phyloP scores from a whole-genome alignment of 345 rosid species.

The Salix udensis region DNA sequence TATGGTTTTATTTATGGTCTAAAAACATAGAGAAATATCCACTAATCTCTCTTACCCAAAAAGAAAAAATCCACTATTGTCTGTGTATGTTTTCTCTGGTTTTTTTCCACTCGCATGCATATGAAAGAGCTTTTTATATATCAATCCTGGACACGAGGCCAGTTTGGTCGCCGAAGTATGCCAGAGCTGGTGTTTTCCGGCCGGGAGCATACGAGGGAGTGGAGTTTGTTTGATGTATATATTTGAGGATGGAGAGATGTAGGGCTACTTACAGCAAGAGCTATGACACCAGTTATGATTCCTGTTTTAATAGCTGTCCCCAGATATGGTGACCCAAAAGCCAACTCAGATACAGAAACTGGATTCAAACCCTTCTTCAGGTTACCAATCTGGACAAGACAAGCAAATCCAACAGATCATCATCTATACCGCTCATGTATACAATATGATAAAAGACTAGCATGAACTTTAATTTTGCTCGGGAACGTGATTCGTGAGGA shows the following conservation, averaged over 20 bases:
- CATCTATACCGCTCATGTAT: too few relatives aligned
- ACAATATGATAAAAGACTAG: too few relatives aligned
- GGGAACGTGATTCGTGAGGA: too few relatives aligned
- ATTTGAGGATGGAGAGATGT: background rate
- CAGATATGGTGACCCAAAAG: conserved; percentile 62
- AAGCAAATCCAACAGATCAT: background rate
- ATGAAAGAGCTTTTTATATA: too few relatives aligned
- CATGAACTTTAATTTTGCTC: too few relatives aligned
- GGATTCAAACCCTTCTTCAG: conserved; percentile 86
- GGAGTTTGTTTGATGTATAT: too few relatives aligned
- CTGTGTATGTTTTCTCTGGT: too few relatives aligned
- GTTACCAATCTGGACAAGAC: conserved; percentile 60
- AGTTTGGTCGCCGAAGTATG: background rate
- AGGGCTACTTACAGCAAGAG: conserved; percentile 62
- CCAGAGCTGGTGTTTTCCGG: background rate
- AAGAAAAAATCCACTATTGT: too few relatives aligned
- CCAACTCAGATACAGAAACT: conserved; percentile 48
- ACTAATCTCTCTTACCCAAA: too few relatives aligned
- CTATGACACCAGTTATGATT: conserved; percentile 64
- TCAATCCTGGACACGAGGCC: background rate
- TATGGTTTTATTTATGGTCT: too few relatives aligned
- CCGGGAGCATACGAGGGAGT: background rate
- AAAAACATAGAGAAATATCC: too few relatives aligned
- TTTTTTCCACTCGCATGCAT: too few relatives aligned
- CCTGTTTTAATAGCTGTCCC: conserved; percentile 69